A percentile compares a stretch with the other conserved stretches of the same genome.
Evolutionary conservation across 1,284 basidiomycete species (phyloP).

Genomic region (Neotropicomus parvogracilis): DNA sequence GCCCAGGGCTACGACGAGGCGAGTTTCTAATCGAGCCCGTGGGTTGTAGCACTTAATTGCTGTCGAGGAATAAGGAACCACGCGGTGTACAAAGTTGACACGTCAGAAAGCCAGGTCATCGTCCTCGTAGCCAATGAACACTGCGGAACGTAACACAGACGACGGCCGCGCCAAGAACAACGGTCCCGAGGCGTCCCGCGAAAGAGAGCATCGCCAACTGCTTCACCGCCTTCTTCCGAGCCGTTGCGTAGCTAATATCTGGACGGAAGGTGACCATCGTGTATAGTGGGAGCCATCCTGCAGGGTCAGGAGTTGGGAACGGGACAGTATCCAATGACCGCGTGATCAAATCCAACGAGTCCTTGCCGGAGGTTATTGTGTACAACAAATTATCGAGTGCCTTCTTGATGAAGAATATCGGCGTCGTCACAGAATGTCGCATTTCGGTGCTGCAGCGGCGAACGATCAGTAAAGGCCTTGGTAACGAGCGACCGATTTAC

Average conservation of each 20-base stretch:
- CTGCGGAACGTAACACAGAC: slow-evolving; percentile 41
- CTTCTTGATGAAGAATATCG: slow-evolving; percentile 78
- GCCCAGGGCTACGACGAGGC: slow-evolving; percentile 20
- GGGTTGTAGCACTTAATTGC: slow-evolving; percentile 11
- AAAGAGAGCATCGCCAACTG: slow-evolving; percentile 54
- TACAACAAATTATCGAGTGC: slow-evolving; percentile 77
- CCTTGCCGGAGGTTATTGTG: slow-evolving; percentile 49
- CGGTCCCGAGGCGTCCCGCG: slow-evolving; percentile 44
- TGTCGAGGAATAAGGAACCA: slow-evolving; percentile 12
- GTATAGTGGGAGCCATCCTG: slow-evolving; percentile 90
- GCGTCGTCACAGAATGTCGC: slow-evolving; percentile 87
- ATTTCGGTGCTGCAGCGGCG: slow-evolving; percentile 74
- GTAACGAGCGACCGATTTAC: slow-evolving; percentile 49
- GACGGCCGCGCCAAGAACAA: slow-evolving; percentile 42
- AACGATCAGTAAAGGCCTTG: slow-evolving; percentile 23
- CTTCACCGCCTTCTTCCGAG: slow-evolving; percentile 54
- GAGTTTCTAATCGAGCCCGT: slow-evolving; percentile 25
- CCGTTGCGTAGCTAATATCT: slow-evolving; percentile 85
- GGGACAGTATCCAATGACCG: slow-evolving; percentile 44
- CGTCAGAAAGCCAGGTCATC: slow-evolving; percentile 21
- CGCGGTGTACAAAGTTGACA: slow-evolving; percentile 31
- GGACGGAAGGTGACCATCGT: slow-evolving; percentile 97
- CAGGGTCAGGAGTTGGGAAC: slow-evolving; percentile 53
- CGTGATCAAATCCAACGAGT: slow-evolving; percentile 40
- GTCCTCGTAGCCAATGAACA: slow-evolving; percentile 35